Evolutionary conservation across 31 red algal species (phyloP), one percentile per base, ranked within the genome.

Genomic region (Odonthalia washingtoniensis): DNA sequence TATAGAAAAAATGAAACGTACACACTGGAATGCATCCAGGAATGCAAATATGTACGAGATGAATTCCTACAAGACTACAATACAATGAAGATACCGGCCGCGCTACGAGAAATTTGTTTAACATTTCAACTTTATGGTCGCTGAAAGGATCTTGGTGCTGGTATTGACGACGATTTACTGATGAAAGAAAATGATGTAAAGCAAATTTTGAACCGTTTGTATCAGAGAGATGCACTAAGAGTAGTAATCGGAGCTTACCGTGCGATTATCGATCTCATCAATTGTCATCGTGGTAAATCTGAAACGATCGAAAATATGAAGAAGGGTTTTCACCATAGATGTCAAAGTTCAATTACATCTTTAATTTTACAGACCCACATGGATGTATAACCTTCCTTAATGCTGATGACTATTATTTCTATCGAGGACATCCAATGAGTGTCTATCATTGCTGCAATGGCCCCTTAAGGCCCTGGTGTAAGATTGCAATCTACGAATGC

Each of bases 331-430:
- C 6, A 17, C 14, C 67, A 14, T 6, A 72, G 34, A 26, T 28
- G 14, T 12, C 67, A 37, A 72, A 72, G 67, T 72, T 72, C 67
- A 72, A 72, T 37, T 72, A 6, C 6, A 72, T 72, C 67, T 72
- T 26, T 30, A 6, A 72, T 9, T 17, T 26, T 9, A 72, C 67
- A 30, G 27, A 72, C 9, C 67, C 27, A 37, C 67, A 6, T 26
- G 67, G 27, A 72, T 72, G 67, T 72, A 18, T 37, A 12, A 72
- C 67, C 14, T 30, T 26, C 27, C 67, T 72, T 17, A n/a, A 9
- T 72, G 9, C 67, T 72, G 27, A 6, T 72, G 9, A 28, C 67
- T 14, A 57, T 14, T 57, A 21, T 21, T 14, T 21, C 9, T 14
- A 21, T 57, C 9, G 12, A 9, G 21, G 67, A 72, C 34, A 37